Conservation (phyloP, 345 rosid genomes). For the Euphorbia peplus region DNA sequence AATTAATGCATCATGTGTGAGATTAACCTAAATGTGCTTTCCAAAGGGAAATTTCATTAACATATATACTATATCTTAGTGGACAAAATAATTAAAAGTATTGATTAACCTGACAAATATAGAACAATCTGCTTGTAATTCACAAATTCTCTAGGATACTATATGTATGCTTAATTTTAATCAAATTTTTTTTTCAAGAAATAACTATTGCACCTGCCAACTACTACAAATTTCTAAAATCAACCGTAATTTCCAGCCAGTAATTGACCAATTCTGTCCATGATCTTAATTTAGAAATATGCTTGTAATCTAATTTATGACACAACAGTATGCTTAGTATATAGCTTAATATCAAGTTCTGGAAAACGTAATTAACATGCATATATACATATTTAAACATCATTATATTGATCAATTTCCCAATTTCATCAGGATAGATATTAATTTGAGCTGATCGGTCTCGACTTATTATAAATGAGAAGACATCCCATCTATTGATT, state of each 20-base stretch:
- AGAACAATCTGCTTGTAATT: background rate
- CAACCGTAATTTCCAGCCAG: background rate
- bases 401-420: too few species aligned
- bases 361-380: too few species aligned
- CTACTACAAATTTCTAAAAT: background rate
- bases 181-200: too few species aligned
- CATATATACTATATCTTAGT: too few species aligned
- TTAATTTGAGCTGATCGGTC: too few species aligned
- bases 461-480: too few species aligned
- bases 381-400: too few species aligned
- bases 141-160: background rate
- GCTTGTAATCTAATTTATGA: background rate
- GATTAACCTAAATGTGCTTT: background rate
- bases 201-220: conserved; percentile 10
- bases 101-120: background rate
- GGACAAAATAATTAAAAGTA: background rate
- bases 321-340: background rate
- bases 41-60: background rate
- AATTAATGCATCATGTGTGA: conserved; percentile 16
- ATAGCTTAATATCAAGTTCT: too few species aligned
- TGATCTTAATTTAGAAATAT: background rate
- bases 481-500: too few species aligned
- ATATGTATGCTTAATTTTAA: too few species aligned
- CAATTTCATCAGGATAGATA: too few species aligned
- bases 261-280: too few species aligned